phyloP scores from a whole-genome alignment of 2,329 filamentous ascomycete species.

The Colletotrichum sp. region DNA sequence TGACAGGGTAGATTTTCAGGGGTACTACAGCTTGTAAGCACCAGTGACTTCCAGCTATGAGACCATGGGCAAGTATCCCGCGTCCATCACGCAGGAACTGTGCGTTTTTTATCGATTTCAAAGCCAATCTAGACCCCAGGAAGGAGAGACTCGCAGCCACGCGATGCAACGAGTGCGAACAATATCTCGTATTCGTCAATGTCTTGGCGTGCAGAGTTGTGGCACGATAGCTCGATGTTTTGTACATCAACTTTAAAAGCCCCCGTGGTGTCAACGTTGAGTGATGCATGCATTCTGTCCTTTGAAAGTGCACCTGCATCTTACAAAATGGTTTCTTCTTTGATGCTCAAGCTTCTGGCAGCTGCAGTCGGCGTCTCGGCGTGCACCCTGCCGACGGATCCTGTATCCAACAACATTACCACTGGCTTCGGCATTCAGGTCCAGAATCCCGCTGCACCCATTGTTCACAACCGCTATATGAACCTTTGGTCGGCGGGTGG shows the following conservation, averaged over 20 bases:
- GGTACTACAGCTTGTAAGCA: background rate
- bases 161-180: background rate
- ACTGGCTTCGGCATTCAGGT: constrained; percentile 40
- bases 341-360: constrained; percentile 7
- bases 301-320: background rate
- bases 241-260: background rate
- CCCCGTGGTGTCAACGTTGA: background rate
- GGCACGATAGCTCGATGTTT: background rate
- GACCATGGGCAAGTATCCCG: background rate
- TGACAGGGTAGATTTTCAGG: background rate
- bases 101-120: background rate
- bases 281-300: background rate
- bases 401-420: constrained; percentile 36
- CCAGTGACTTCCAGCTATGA: background rate
- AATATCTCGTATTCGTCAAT: constrained; percentile 15
- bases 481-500: constrained; percentile 40
- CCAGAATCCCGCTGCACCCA: constrained; percentile 38
- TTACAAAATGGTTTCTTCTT: background rate
- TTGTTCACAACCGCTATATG: constrained; percentile 40
- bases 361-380: constrained; percentile 28
- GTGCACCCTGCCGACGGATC: constrained; percentile 32
- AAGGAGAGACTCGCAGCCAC: background rate
- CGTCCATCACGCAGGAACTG: background rate
- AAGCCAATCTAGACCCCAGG: background rate
- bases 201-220: background rate